A percentile compares a stretch with the other conserved stretches of the same genome.
Evolutionary conservation across 192 early-diverging fungal species (phyloP).

Genomic region (Obelidium mucronatum): DNA sequence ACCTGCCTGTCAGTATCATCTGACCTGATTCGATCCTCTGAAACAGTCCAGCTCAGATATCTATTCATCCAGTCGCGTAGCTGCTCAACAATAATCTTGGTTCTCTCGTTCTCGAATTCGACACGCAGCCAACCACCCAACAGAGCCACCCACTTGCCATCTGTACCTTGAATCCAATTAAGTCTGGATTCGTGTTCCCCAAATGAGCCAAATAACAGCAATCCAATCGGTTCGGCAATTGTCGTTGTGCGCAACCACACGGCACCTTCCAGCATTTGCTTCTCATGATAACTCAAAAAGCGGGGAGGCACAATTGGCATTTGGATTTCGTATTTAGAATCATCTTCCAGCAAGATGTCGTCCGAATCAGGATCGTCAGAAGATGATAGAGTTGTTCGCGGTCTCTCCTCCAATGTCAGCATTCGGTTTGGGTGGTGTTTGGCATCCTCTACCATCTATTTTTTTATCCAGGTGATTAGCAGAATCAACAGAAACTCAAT

Average conservation of each 20-base stretch:
- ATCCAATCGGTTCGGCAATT: slow-evolving; percentile 38
- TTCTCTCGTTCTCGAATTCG: slow-evolving; percentile 32
- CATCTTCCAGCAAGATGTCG: slow-evolving; percentile 22
- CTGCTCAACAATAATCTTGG: slow-evolving; percentile 38
- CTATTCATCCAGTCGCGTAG: slow-evolving; percentile 37
- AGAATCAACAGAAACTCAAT: neutral
- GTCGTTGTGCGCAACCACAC: slow-evolving; percentile 53
- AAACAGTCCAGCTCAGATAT: slow-evolving; percentile 53
- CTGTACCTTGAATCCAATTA: neutral
- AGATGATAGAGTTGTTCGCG: neutral
- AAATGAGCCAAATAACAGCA: slow-evolving; percentile 42
- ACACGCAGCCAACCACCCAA: slow-evolving; percentile 42
- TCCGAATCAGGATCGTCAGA: neutral
- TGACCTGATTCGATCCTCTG: too few relatives aligned
- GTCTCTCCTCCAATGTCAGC: neutral
- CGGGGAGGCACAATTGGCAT: slow-evolving; percentile 45
- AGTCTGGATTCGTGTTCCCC: slow-evolving; percentile 9
- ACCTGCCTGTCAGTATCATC: too few relatives aligned
- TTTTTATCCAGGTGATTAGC: neutral
- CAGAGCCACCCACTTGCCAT: slow-evolving; percentile 30
- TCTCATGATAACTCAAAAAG: slow-evolving; percentile 55
- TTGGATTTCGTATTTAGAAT: neutral
- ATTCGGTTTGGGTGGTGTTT: neutral
- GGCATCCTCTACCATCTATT: neutral
- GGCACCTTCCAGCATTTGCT: slow-evolving; percentile 52